Conservation (phyloP, 208 protist genomes). For the Giardia muris region DNA sequence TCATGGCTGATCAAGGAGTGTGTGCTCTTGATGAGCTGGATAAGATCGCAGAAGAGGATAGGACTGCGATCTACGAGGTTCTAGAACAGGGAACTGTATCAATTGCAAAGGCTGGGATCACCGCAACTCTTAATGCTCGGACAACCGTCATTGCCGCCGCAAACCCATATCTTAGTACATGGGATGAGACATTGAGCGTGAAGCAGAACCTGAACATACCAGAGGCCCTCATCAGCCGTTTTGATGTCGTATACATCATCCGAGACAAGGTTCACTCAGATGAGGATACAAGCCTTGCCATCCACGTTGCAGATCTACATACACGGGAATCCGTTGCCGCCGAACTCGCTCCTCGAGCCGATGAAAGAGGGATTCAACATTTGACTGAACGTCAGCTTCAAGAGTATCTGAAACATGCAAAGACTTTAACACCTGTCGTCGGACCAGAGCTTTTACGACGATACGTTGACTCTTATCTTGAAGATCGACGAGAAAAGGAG, state of each 20-base stretch:
- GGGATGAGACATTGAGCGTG: conserved; percentile 71
- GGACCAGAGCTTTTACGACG: not conserved
- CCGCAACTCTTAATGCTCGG: conserved; percentile 58
- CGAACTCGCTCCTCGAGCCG: not conserved
- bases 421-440: not conserved
- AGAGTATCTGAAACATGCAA: not conserved
- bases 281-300: conserved; percentile 19
- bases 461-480: conserved; percentile 9
- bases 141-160: conserved; percentile 93
- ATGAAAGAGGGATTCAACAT: not conserved
- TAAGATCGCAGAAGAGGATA: conserved; percentile 92
- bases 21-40: conserved; percentile 99
- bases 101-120: conserved; percentile 99
- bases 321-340: not conserved
- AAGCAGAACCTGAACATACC: conserved; percentile 70
- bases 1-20: conserved; percentile 85
- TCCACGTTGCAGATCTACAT: not conserved
- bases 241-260: conserved; percentile 40
- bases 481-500: conserved; percentile 16
- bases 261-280: conserved; percentile 29
- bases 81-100: conserved; percentile 97
- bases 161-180: conserved; percentile 89
- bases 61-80: conserved; percentile 91
- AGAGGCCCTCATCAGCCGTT: conserved; percentile 86
- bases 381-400: not conserved